These are phyloP conservation scores for Boletus coccyginus DNA, from an alignment of 768 basidiomycete genomes.

Conservation along the genomic window DNA sequence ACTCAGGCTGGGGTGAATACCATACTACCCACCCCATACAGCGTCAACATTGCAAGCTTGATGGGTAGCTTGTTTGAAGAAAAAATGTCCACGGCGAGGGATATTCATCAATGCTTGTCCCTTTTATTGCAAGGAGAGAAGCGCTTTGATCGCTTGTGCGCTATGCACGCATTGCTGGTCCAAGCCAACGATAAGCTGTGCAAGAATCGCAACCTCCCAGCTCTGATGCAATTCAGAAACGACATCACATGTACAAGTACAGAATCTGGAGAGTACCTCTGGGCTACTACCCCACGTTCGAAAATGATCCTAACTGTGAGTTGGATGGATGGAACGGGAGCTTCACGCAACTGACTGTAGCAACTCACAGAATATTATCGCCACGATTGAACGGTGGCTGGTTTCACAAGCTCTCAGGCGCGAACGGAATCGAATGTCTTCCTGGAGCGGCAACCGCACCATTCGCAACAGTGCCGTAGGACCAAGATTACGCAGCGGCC, in stretches of 20 bases:
- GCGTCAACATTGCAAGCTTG: slow-evolving; percentile 32
- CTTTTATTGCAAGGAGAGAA: slow-evolving; percentile 20
- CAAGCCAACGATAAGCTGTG: slow-evolving; percentile 34
- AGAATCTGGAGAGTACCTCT: slow-evolving; percentile 19
- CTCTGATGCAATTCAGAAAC: slow-evolving; percentile 19
- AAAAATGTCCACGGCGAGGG: slow-evolving; percentile 22
- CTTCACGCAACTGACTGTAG: neutral
- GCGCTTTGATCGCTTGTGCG: slow-evolving; percentile 29
- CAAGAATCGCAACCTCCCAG: slow-evolving; percentile 19
- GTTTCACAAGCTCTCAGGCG: slow-evolving; percentile 20
- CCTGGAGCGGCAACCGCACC: neutral
- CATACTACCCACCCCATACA: slow-evolving; percentile 11
- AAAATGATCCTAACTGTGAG: slow-evolving; percentile 20
- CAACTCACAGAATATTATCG: slow-evolving; percentile 25
- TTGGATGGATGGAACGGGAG: neutral
- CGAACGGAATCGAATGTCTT: neutral
- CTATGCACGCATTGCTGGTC: slow-evolving; percentile 34
- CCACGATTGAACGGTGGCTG: slow-evolving; percentile 28
- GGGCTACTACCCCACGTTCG: slow-evolving; percentile 18
- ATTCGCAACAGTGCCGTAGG: slow-evolving; percentile 21
- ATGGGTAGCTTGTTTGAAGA: slow-evolving; percentile 32
- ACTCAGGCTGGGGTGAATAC: neutral
- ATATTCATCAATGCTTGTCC: slow-evolving; percentile 31
- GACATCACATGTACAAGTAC: slow-evolving; percentile 9
- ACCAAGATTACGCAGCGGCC: slow-evolving; percentile 22